Base-by-base conservation (phyloP, 2,329 filamentous ascomycete species). In the Fusarium sp. region DNA sequence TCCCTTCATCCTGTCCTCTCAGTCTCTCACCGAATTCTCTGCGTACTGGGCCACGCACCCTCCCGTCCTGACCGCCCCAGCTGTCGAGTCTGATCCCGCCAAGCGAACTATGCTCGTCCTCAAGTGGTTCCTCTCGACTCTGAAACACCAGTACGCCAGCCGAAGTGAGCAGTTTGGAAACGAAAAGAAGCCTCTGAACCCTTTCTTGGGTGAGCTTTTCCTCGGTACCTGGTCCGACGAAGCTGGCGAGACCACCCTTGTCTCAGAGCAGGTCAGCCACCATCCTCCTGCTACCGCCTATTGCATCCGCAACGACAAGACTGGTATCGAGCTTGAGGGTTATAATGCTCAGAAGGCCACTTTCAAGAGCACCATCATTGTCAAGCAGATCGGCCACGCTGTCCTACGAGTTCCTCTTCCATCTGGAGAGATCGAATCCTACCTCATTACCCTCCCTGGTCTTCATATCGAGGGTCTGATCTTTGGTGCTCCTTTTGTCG, bases 181-280 rank as follows among this genome's bases (percentile, higher is more conserved):
- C 80, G 96, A 98, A 87, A 98, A 98, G 90, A 99, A 98, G 87
- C 96, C 96, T 6, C 85, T 99, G 68, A 98, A 99, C 81, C 96
- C 96, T 0, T 98, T 99, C 84, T 85, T 99, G 41, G 96, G 96
- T 64, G 96, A 99, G 85, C 89, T 98, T 39, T 98, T 98, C 84
- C 84, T 98, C 35, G 96, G 96, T 31, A 93, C 91, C 78, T 99
- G 96, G 96, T 90, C 92, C 66, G 94, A 97, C 80, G 88, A 90
- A 52, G 90, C 90, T 60, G 96, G 96, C 65, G 92, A 91, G 54
- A 98, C 96, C 35, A 90, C 93, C 77, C 88, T 99, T 75, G 89
- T 98, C 78, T 97, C 94, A 80, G 96, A 98, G 85, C 96, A 98
- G 88, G 96, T 98, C 75, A 92, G 90, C 83, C 96, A 98, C 82